Conservation (phyloP, 2,329 filamentous ascomycete species). For the Pestalotiopsis sp. region DNA sequence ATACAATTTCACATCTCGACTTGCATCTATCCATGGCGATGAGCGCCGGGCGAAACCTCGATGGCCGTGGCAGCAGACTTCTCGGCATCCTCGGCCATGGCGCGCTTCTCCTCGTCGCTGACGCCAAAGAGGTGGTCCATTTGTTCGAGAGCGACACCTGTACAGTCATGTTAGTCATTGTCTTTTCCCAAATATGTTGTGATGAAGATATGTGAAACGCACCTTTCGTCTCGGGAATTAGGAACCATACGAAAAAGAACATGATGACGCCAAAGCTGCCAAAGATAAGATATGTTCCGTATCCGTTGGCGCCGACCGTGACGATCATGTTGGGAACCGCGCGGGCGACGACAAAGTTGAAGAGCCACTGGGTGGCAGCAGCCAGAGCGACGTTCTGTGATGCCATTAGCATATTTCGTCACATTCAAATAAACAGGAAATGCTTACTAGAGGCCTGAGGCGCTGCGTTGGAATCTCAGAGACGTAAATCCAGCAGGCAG, state of each 20-base stretch:
- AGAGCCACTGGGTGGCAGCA: slow-evolving; percentile 63
- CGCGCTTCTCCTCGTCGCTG: slow-evolving; percentile 2
- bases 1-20: background rate
- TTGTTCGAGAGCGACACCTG: slow-evolving; percentile 57
- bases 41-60: background rate
- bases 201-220: slow-evolving; percentile 6
- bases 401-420: background rate
- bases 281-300: slow-evolving; percentile 63
- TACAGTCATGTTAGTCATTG: slow-evolving; percentile 22
- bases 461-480: slow-evolving; percentile 66
- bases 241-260: slow-evolving; percentile 62
- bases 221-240: slow-evolving; percentile 43
- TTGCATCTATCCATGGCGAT: background rate
- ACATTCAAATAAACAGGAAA: too few species aligned
- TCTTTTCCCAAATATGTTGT: too few species aligned
- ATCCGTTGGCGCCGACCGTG: slow-evolving; percentile 35
- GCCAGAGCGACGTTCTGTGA: slow-evolving; percentile 56
- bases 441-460: slow-evolving; percentile 27
- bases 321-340: slow-evolving; percentile 65
- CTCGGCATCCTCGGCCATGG: background rate
- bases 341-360: slow-evolving; percentile 65
- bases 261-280: slow-evolving; percentile 62
- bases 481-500: slow-evolving; percentile 64
- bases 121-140: slow-evolving; percentile 59
- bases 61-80: background rate